Base-by-base conservation (phyloP, 805 yeast species). In the Candida piceae region DNA sequence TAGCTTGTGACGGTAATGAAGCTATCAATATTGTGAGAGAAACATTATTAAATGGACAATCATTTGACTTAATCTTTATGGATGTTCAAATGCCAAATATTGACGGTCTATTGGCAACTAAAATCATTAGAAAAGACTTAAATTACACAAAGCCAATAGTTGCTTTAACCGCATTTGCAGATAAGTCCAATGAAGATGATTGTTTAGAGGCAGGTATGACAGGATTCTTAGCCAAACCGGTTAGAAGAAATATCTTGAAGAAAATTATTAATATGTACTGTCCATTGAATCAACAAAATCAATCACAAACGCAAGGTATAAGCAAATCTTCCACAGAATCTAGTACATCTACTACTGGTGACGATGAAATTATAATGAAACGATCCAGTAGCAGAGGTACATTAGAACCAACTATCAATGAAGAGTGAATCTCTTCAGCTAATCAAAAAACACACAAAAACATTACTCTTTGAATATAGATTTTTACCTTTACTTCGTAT, bases 11-110 rank as follows among this genome's bases (percentile, higher is more conserved):
- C 60, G 98, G 98, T 15, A 76, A 76, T 24, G 96, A 89, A 44
- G 97, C 97, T 0, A 76, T 89, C 26, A 80, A 78, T 9, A 64
- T 71, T 34, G 79, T 87, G 2, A 68, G 74, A 42, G 69, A 68
- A 23, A 63, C 79, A 2, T 49, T 63, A 18, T 68, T 59, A 2
- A 51, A 58, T 2, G 60, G 60, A 12, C 64, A 64, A 8, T 51
- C 57, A 12, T 87, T 70, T 56, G 90, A 86, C 55, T 62, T 90
- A 36, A 76, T 93, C 2, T 85, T 90, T 55, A 90, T 90, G 98
- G 98, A 90, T 60, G 94, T 90, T 35, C 97, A 90, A 61, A 90
- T 89, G 97, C 97, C 97, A 4, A 80, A 77, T 50, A 70, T 88
- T 47, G 97, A 90, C 57, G 98, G 98, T 3, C 63, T 89, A 21